Evolutionary conservation across 2,329 filamentous ascomycete species (phyloP), one percentile per base, ranked within the genome.

Genomic region (Pseudogymnoascus sp.): DNA sequence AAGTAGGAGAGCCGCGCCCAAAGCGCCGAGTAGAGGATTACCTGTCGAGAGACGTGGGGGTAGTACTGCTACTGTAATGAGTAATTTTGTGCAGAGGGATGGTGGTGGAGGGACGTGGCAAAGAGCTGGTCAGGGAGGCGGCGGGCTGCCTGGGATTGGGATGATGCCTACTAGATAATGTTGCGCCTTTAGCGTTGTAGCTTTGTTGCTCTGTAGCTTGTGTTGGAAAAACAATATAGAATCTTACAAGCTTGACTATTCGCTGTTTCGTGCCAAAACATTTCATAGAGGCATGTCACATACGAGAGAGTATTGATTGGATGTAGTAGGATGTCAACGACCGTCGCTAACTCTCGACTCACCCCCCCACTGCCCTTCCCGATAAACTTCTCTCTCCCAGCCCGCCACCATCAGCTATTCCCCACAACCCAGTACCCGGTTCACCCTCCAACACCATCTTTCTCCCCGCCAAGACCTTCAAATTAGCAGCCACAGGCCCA

Each of bases 401-500:
- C 28, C 50, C n/a, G n/a, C 47, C 16, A 4, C n/a, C 5, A 33
- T 56, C 50, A 56, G 50, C 50, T 2, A 56, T 56, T n/a, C 50
- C 59, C 33, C 33, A 42, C 33, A 60, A n/a, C 33, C 21, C 56
- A 23, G 59, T 40, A 3, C 18, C 18, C 18, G 59, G 33, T 3
- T 33, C 33, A 11, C 33, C 33, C 12, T 40, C 37, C 33, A 42
- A 25, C 14, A 60, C 59, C 33, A 4, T 56, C 50, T 56, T 56
- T 10, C 50, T 56, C 25, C 50, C 50, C 5, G 50, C 50, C 50
- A 56, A 2, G 1, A 56, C 35, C 42, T 62, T 63, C 59, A 63
- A 23, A 37, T 44, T 60, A 35, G 47, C 31, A 12, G 38, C 38
- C 6, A 60, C 60, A 11, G 69, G 67, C 23, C 60, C 65, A 18